These are phyloP conservation scores for Tricholomella constricta DNA, from an alignment of 768 basidiomycete species.

Conservation along the genomic window DNA sequence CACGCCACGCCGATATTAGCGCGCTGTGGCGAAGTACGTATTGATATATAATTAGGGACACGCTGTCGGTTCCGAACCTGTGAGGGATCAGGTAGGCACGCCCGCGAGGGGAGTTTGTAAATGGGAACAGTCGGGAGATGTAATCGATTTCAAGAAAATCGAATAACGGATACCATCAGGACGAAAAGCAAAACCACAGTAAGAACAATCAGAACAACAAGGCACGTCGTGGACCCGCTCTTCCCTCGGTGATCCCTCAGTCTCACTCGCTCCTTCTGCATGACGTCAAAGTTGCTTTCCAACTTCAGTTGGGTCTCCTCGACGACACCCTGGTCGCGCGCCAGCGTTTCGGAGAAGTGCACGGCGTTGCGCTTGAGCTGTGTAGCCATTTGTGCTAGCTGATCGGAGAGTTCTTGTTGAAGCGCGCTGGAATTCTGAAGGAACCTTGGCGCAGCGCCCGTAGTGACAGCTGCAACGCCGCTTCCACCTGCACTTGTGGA, in stretches of 20 bases:
- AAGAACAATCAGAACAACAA: constrained; percentile 63
- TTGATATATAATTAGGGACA: too few species aligned
- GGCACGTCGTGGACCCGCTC: constrained; percentile 72
- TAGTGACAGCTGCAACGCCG: constrained; percentile 27
- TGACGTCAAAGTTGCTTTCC: constrained; percentile 68
- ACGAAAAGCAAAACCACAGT: constrained; percentile 71
- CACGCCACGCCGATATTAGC: too few species aligned
- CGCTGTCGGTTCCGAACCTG: too few species aligned
- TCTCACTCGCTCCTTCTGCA: constrained; percentile 64
- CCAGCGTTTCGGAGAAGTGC: constrained; percentile 73
- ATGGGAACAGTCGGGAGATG: too few species aligned
- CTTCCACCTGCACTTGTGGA: constrained; percentile 32
- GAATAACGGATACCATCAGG: constrained; percentile 72
- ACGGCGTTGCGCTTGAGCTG: constrained; percentile 84
- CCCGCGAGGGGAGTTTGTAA: too few species aligned
- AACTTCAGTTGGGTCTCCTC: constrained; percentile 70
- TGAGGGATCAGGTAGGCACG: too few species aligned
- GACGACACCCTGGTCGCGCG: constrained; percentile 73
- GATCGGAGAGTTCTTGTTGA: constrained; percentile 73
- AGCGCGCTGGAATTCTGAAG: constrained; percentile 59
- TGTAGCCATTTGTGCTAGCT: constrained; percentile 83
- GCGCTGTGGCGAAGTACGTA: too few species aligned
- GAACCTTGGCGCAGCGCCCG: constrained; percentile 35
- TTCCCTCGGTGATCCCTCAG: constrained; percentile 64
- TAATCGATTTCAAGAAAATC: constrained; percentile 35